phyloP scores from a whole-genome alignment of 495 filamentous ascomycete genomes.

The Eremomyces bilateralis region DNA sequence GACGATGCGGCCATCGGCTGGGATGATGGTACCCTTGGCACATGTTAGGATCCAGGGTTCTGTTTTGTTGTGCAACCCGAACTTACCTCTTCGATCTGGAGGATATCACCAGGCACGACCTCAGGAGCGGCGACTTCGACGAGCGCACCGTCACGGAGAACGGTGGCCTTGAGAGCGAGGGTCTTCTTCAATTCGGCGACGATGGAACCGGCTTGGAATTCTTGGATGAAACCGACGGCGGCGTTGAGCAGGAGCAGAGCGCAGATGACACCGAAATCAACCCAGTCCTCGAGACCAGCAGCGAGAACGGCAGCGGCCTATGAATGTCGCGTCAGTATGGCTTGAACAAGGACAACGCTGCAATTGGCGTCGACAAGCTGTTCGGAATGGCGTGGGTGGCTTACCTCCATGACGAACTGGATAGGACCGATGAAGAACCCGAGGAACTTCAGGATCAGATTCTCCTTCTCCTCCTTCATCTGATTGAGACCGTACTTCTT shows the following conservation, averaged over 20 bases:
- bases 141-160: slow-evolving; percentile 53
- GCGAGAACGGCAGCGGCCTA: slow-evolving; percentile 55
- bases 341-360: background rate
- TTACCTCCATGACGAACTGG: slow-evolving; percentile 85
- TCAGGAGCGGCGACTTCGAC: slow-evolving; percentile 54
- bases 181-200: slow-evolving; percentile 86
- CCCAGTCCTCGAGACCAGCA: slow-evolving; percentile 60
- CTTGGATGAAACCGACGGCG: slow-evolving; percentile 65
- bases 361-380: slow-evolving; percentile 3
- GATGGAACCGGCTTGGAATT: slow-evolving; percentile 76
- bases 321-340: background rate
- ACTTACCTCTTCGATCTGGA: slow-evolving; percentile 58
- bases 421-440: slow-evolving; percentile 75
- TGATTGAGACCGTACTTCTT: slow-evolving; percentile 71
- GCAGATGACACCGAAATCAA: slow-evolving; percentile 64
- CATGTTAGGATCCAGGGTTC: background rate
- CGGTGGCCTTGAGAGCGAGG: slow-evolving; percentile 64
- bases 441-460: slow-evolving; percentile 64
- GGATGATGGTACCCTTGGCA: slow-evolving; percentile 58
- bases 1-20: slow-evolving; percentile 69
- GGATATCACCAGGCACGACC: slow-evolving; percentile 77
- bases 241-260: slow-evolving; percentile 61
- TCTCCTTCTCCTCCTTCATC: slow-evolving; percentile 78
- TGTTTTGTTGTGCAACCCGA: background rate
- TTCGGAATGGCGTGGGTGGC: slow-evolving; percentile 7